These are phyloP conservation scores for Stipa capillata DNA, from an alignment of 176 grass and related monocot genomes.

Conservation along the genomic window DNA sequence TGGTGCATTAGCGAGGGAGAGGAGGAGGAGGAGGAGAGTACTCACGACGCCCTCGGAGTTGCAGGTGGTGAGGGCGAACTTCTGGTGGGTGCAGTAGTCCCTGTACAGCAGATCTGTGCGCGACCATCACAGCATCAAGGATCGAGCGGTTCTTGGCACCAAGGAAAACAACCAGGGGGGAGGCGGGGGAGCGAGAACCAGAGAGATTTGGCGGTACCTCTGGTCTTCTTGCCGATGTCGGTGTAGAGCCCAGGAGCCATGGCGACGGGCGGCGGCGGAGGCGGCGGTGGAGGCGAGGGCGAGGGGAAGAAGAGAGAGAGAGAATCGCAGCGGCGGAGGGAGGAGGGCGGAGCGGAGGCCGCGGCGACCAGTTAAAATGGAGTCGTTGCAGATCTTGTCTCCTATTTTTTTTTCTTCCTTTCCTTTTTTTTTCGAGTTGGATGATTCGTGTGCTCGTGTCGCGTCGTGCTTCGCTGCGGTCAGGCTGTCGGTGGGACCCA, in stretches of 20 bases:
- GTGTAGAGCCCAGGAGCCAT: constrained; percentile 77
- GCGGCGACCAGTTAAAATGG: constrained; percentile 17
- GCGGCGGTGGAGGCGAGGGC: too few species aligned
- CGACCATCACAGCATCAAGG: neutral
- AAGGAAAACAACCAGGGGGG: neutral
- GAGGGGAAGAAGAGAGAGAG: too few species aligned
- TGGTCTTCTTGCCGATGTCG: constrained; percentile 79
- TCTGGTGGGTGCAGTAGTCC: constrained; percentile 76
- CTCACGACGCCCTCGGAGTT: constrained; percentile 67
- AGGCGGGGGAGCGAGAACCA: too few species aligned
- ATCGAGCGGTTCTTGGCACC: neutral
- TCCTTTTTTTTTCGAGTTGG: neutral
- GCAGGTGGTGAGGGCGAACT: constrained; percentile 65
- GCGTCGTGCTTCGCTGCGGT: constrained; percentile 16
- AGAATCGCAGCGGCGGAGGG: neutral
- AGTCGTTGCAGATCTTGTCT: constrained; percentile 27
- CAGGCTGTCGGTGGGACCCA: too few species aligned
- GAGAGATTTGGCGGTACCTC: constrained; percentile 28
- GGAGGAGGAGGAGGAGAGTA: too few species aligned
- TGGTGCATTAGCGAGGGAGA: neutral
- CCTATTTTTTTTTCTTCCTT: neutral
- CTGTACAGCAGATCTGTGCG: constrained; percentile 75
- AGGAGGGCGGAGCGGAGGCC: neutral
- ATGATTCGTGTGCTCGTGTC: neutral
- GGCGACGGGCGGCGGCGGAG: neutral